Conservation (phyloP, 106 monocot species). For the Dioscorea alata region DNA sequence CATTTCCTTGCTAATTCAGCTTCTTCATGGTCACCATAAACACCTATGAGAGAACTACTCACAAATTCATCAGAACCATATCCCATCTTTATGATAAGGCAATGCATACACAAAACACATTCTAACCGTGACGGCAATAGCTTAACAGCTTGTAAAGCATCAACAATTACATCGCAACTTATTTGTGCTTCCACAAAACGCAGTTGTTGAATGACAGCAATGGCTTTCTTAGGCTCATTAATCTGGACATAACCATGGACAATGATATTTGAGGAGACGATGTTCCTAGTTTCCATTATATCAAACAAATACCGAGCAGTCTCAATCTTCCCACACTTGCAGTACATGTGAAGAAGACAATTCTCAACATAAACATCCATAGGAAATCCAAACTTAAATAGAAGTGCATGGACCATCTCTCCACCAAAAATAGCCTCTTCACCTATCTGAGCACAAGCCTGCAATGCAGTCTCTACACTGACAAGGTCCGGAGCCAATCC, state of each 20-base stretch:
- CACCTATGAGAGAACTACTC: constrained; percentile 33
- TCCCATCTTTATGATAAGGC: constrained; percentile 24
- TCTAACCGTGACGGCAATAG: neutral
- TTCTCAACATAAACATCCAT: constrained; percentile 22
- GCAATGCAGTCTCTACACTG: constrained; percentile 27
- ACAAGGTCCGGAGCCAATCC: constrained; percentile 11
- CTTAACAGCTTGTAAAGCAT: constrained; percentile 29
- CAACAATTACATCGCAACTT: constrained; percentile 36
- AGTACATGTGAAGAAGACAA: constrained; percentile 33
- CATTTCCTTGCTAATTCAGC: constrained; percentile 14
- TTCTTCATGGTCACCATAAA: constrained; percentile 30
- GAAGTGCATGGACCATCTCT: constrained; percentile 17
- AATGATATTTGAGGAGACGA: constrained; percentile 36
- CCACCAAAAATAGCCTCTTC: constrained; percentile 13
- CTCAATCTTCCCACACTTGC: constrained; percentile 23
- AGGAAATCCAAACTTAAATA: constrained; percentile 3
- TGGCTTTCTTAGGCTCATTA: constrained; percentile 1
- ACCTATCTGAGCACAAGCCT: constrained; percentile 29
- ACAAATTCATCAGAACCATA: constrained; percentile 32
- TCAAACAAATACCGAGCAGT: constrained; percentile 17
- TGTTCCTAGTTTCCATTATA: constrained; percentile 19
- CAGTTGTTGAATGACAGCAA: constrained; percentile 11
- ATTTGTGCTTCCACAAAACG: constrained; percentile 9
- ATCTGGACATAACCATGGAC: constrained; percentile 26
- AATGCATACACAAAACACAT: constrained; percentile 24